Base-by-base conservation (phyloP, 2,329 filamentous ascomycete genomes). In the Moelleriella libera region DNA sequence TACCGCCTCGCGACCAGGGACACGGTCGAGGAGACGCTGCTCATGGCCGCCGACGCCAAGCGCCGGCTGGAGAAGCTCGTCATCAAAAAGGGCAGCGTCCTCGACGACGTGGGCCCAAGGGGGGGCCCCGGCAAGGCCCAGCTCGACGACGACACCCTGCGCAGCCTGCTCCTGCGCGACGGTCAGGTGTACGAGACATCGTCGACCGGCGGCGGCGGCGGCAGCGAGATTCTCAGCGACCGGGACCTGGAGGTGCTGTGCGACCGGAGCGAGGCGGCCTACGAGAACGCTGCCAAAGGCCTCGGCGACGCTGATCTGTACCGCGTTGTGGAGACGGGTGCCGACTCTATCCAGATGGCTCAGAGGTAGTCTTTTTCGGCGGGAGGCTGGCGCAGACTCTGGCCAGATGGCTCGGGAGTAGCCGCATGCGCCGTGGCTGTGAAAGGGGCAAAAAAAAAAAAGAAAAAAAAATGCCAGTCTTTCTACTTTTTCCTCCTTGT, bases 1-100 rank as follows among this genome's bases (percentile, higher is more conserved):
- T 98, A 94, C 63, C 83, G 92, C 1, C 81, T 98, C 34, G 90
- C 92, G 0, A 98, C 92, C 0, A 88, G 89, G 57, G 86, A 84
- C 7, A 97, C 92, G 0, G 87, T 98, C 0, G 92, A 98, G 61
- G 87, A 96, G 58, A 82, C 81, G 5, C 72, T 97, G 0, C 76
- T 97, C 0, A 77, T 88, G 56, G 88, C 85, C 34, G 92, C 92
- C 0, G 88, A 96, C 56, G 87, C 85, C 1, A 98, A 98, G 64
- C 82, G 92, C 0, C 77, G 89, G 1, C 74, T 98, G 0, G 92
- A 98, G 62, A 94, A 96, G 60, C 72, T 98, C 0, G 88, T 98
- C 6, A 98, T 98, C 58, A 85, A 90, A 51, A 97, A 97, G 62
- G 90, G 90, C 2, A 82, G 85, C 5, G 90, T 94, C 64, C 79